Base-by-base conservation (phyloP, 352 stramenopile genomes). In the Globisporangium irregulare region DNA sequence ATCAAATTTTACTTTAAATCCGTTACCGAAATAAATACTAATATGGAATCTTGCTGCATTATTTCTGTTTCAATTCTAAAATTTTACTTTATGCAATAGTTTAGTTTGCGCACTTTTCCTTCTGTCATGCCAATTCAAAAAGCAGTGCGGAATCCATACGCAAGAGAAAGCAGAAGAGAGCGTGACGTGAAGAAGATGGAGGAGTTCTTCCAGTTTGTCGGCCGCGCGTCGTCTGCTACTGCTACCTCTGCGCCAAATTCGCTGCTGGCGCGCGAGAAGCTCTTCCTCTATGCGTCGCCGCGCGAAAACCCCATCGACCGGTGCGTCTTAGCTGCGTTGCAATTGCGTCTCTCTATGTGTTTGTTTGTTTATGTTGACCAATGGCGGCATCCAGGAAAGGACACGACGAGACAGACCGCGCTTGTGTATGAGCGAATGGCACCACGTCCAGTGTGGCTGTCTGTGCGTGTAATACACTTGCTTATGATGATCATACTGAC, bases 141-240 rank as follows among this genome's bases (percentile, higher is more conserved):
- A 8, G 38, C 38, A 20, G 36, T 43, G 36, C 36, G 0, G 38
- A 18, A 48, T 54, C 10, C 20, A 12, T 4, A 54, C 27, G 3
- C n/a, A 24, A 60, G 22, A 60, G 18, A 60, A 48, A 22, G 18
- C 1, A 43, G 27, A 3, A 32, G 22, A 56, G 22, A 56, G 22
- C 22, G n/a, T 15, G 51, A 29, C 25, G 15, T 9, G 41, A 20
- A 24, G 14, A 48, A 6, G 15, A 92, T 92, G 84, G 84, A 92
- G 71, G 80, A 85, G 53, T 87, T 90, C 72, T 90, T 85, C 73
- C 84, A 92, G 76, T 90, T 86, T 71, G 77, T 89, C 27, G 82
- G 82, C 0, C 76, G 68, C 0, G 43, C 78, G 15, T 63, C 43
- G 18, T 22, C 43, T 7, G 5, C 43, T 20, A 2, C 18, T 51